Percentiles rank a stretch among this genome's conserved stretches.
These are phyloP conservation scores for Scedosporium boydii DNA, from an alignment of 2,329 filamentous ascomycete genomes.

Conservation along the genomic window DNA sequence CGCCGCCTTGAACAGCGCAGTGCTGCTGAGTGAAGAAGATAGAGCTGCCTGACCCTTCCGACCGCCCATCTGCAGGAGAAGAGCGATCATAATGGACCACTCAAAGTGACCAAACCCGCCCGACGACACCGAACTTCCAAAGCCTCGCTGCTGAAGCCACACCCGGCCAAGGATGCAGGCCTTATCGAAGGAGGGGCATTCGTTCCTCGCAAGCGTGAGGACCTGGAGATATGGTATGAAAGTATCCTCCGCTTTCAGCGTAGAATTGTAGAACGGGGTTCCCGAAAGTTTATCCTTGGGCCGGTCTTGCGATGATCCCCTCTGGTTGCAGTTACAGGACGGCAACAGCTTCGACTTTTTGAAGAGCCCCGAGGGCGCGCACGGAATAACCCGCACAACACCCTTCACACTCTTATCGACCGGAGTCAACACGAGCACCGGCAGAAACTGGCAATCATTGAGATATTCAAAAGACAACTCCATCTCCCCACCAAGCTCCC, in stretches of 20 bases:
- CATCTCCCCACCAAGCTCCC: constrained; percentile 42
- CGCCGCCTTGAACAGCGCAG: constrained; percentile 88
- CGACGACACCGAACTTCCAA: constrained; percentile 55
- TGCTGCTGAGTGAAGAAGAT: constrained; percentile 74
- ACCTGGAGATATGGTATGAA: constrained; percentile 67
- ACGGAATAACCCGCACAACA: constrained; percentile 68
- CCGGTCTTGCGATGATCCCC: constrained; percentile 32
- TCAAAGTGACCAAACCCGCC: constrained; percentile 94
- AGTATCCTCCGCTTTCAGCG: constrained; percentile 67
- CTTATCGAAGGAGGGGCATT: constrained; percentile 66
- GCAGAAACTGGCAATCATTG: constrained; percentile 67
- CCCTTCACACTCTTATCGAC: constrained; percentile 27
- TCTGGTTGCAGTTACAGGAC: constrained; percentile 59
- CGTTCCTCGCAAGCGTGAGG: constrained; percentile 58
- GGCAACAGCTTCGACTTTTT: constrained; percentile 61
- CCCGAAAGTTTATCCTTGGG: constrained; percentile 31
- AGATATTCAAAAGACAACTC: constrained; percentile 55
- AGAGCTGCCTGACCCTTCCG: constrained; percentile 62
- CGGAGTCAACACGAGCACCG: constrained; percentile 42
- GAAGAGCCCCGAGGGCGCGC: constrained; percentile 61
- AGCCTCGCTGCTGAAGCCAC: constrained; percentile 84
- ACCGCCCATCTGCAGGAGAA: constrained; percentile 71
- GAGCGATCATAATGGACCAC: constrained; percentile 71
- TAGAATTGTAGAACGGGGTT: constrained; percentile 84
- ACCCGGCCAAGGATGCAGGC: constrained; percentile 77